A percentile compares a stretch with the other conserved stretches of the same genome.
These are phyloP conservation scores for Phytophthora sansomeana DNA, from an alignment of 352 stramenopile species.

Conservation along the genomic window DNA sequence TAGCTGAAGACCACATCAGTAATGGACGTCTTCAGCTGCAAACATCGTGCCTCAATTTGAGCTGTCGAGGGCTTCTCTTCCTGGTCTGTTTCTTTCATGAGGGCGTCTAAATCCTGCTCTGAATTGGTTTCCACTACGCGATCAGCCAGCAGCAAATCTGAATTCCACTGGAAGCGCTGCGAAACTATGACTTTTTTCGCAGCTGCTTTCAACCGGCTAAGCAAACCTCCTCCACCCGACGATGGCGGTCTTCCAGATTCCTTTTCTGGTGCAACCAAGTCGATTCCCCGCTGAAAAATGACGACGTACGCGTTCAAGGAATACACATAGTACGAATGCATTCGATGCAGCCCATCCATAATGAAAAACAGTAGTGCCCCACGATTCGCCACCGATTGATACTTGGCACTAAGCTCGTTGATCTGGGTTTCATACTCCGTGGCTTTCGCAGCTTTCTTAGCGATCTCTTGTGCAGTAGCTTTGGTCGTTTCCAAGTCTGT, in stretches of 20 bases:
- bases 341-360: slow-evolving; percentile 93
- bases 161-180: slow-evolving; percentile 89
- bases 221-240: slow-evolving; percentile 41
- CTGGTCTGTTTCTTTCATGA: slow-evolving; percentile 72
- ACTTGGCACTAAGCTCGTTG: slow-evolving; percentile 89
- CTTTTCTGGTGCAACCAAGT: slow-evolving; percentile 75
- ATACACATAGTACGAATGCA: slow-evolving; percentile 97
- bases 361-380: slow-evolving; percentile 96
- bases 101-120: slow-evolving; percentile 69
- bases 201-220: slow-evolving; percentile 78
- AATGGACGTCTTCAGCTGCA: slow-evolving; percentile 70
- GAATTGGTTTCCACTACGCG: slow-evolving; percentile 56
- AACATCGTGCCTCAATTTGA: slow-evolving; percentile 65
- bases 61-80: slow-evolving; percentile 62
- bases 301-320: slow-evolving; percentile 95
- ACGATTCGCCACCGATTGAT: slow-evolving; percentile 91
- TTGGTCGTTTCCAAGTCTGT: slow-evolving; percentile 95
- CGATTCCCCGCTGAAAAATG: slow-evolving; percentile 96
- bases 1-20: slow-evolving; percentile 95
- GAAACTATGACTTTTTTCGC: slow-evolving; percentile 87
- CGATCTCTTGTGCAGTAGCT: slow-evolving; percentile 87
- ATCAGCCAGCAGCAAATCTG: slow-evolving; percentile 80
- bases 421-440: slow-evolving; percentile 84
- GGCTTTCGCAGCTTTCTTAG: slow-evolving; percentile 81
- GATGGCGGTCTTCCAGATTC: slow-evolving; percentile 22